Conservation (phyloP, 2,329 filamentous ascomycete species). For the Penicillium rolfsii region DNA sequence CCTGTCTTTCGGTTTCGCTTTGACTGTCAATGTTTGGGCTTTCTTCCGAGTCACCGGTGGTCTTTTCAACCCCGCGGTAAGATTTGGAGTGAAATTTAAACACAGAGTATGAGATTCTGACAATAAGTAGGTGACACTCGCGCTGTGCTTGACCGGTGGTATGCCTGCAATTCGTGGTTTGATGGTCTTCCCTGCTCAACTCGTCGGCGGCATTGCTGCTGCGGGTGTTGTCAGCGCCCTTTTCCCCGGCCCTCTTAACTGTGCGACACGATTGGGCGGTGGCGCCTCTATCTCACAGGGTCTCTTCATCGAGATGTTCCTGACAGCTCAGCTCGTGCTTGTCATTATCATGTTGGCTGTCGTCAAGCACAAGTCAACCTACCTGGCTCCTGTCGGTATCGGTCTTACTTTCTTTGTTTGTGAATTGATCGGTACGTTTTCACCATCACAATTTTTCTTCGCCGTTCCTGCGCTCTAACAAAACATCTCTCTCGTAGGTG, state of each 20-base stretch:
- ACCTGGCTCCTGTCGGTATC: slow-evolving; percentile 71
- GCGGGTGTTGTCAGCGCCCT: slow-evolving; percentile 61
- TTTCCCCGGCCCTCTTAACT: slow-evolving; percentile 60
- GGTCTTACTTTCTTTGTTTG: slow-evolving; percentile 70
- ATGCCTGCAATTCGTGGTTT: slow-evolving; percentile 57
- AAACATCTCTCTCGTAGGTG: slow-evolving; percentile 34
- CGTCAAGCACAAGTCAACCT: slow-evolving; percentile 74
- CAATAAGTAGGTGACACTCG: slow-evolving; percentile 56
- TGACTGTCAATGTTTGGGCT: slow-evolving; percentile 59
- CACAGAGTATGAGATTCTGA: slow-evolving; percentile 4
- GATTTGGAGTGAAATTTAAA: slow-evolving; percentile 7
- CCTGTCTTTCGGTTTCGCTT: slow-evolving; percentile 51
- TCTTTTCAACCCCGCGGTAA: slow-evolving; percentile 56
- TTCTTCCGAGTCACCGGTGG: slow-evolving; percentile 58
- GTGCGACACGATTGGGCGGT: slow-evolving; percentile 59
- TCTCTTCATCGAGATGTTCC: slow-evolving; percentile 68
- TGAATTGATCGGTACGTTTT: slow-evolving; percentile 50
- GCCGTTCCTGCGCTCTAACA: background rate
- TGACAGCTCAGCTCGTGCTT: slow-evolving; percentile 66
- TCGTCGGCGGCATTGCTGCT: slow-evolving; percentile 62
- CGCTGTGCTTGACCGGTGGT: slow-evolving; percentile 62
- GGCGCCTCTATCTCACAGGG: slow-evolving; percentile 60
- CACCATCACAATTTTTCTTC: too few relatives aligned
- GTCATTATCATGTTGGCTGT: slow-evolving; percentile 71
- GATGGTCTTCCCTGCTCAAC: slow-evolving; percentile 59